A percentile compares a stretch with the other conserved stretches of the same genome.
Conservation (phyloP, 2,329 filamentous ascomycete species). For the Colletotrichum lini region DNA sequence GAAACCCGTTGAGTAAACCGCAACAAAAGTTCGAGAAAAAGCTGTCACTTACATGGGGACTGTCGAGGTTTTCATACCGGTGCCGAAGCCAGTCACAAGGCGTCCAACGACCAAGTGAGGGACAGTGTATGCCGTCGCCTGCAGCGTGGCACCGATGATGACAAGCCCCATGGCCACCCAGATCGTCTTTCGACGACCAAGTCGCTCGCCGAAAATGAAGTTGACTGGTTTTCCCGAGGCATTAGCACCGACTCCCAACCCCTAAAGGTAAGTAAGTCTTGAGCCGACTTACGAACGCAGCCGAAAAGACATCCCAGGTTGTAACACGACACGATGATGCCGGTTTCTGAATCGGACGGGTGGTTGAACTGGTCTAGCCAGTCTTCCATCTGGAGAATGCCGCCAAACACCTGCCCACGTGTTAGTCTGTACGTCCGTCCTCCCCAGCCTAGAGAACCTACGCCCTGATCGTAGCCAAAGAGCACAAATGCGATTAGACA, state of each 20-base stretch:
- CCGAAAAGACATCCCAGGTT: conserved; percentile 61
- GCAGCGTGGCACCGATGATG: conserved; percentile 52
- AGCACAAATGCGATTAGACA: conserved; percentile 47
- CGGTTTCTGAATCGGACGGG: conserved; percentile 48
- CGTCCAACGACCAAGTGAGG: conserved; percentile 60
- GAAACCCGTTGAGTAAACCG: background rate
- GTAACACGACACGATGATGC: conserved; percentile 52
- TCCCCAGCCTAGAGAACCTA: background rate
- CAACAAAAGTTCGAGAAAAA: no score
- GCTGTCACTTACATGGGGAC: conserved; percentile 50
- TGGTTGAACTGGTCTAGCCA: conserved; percentile 52
- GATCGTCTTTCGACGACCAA: conserved; percentile 52
- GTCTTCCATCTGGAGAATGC: conserved; percentile 61
- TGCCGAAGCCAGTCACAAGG: conserved; percentile 58
- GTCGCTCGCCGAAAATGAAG: conserved; percentile 51
- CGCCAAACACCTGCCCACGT: conserved; percentile 54
- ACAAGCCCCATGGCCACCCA: conserved; percentile 51
- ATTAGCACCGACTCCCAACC: background rate
- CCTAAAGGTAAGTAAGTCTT: accelerated
- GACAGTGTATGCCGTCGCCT: conserved; percentile 52
- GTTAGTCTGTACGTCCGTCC: background rate
- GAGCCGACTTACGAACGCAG: conserved; percentile 45
- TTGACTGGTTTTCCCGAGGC: background rate
- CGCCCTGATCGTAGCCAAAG: conserved; percentile 64
- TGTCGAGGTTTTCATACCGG: conserved; percentile 53